Evolutionary conservation across 2,329 filamentous ascomycete genomes (phyloP).

Genomic region (Diaporthe ilicicola): DNA sequence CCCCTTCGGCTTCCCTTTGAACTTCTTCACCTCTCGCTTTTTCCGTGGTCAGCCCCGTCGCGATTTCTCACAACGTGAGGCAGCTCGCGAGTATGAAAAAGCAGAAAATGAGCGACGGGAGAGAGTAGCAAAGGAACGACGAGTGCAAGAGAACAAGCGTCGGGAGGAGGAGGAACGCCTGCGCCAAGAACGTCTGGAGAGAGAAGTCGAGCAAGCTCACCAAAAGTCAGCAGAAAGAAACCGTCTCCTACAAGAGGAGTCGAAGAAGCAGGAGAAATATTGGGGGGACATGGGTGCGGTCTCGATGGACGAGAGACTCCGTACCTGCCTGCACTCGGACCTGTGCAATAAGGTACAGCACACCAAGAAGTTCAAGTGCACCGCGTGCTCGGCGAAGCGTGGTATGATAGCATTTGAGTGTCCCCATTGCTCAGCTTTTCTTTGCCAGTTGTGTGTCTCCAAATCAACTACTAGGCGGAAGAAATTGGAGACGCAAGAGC

Average conservation of each 20-base stretch:
- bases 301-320: constrained; percentile 35
- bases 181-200: neutral
- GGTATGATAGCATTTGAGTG: constrained; percentile 39
- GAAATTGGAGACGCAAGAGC: constrained; percentile 26
- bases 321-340: constrained; percentile 37
- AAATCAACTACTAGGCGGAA: constrained; percentile 34
- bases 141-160: neutral
- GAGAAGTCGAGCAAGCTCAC: neutral
- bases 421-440: constrained; percentile 35
- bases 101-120: neutral
- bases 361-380: constrained; percentile 39
- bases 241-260: neutral
- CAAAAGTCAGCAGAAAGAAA: neutral
- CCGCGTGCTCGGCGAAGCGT: constrained; percentile 35
- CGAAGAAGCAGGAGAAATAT: constrained; percentile 34
- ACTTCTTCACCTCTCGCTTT: neutral
- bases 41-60: neutral
- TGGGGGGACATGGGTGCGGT: constrained; percentile 32
- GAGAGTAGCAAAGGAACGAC: neutral
- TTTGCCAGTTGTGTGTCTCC: constrained; percentile 39
- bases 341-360: constrained; percentile 36
- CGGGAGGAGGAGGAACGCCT: neutral
- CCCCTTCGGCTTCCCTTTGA: neutral
- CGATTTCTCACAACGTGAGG: neutral
- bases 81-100: neutral